These are phyloP conservation scores for Podospora bellae-mahoneyi DNA, from an alignment of 495 filamentous ascomycete species.

Conservation along the genomic window DNA sequence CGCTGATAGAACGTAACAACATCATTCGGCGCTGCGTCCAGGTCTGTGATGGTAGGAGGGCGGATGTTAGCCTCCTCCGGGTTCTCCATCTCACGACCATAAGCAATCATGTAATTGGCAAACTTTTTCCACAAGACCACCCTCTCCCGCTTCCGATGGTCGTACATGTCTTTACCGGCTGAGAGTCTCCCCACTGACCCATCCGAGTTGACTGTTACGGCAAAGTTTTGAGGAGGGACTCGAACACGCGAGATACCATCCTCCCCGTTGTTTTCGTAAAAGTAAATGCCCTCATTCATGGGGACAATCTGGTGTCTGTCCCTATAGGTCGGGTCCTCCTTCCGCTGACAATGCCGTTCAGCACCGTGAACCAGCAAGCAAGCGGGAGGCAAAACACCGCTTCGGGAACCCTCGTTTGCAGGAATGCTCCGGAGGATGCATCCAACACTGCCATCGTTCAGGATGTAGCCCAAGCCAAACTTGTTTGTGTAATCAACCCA, in stretches of 20 bases:
- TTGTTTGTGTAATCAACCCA: slow-evolving; percentile 97
- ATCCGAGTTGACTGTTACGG: slow-evolving; percentile 49
- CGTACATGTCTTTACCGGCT: slow-evolving; percentile 55
- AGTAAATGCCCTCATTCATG: slow-evolving; percentile 63
- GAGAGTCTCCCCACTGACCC: slow-evolving; percentile 53
- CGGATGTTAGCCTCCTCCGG: slow-evolving; percentile 46
- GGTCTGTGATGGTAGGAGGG: slow-evolving; percentile 50
- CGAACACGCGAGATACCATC: slow-evolving; percentile 61
- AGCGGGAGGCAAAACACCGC: slow-evolving; percentile 56
- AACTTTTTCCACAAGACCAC: slow-evolving; percentile 87
- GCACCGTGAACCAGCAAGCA: slow-evolving; percentile 67
- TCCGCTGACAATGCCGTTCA: slow-evolving; percentile 56
- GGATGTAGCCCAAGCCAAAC: slow-evolving; percentile 80
- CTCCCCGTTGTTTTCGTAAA: slow-evolving; percentile 71
- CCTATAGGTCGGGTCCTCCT: slow-evolving; percentile 51
- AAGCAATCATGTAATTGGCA: slow-evolving; percentile 84
- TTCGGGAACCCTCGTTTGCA: slow-evolving; percentile 44
- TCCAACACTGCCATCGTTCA: slow-evolving; percentile 79
- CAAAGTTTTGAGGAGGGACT: slow-evolving; percentile 59
- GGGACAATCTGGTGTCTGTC: slow-evolving; percentile 66
- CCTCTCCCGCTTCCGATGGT: slow-evolving; percentile 66
- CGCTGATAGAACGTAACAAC: slow-evolving; percentile 88
- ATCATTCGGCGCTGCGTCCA: slow-evolving; percentile 47
- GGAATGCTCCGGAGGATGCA: slow-evolving; percentile 65
- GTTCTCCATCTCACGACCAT: slow-evolving; percentile 51